Conservation (phyloP, 495 filamentous ascomycete genomes). For the Penicillium paxilli region DNA sequence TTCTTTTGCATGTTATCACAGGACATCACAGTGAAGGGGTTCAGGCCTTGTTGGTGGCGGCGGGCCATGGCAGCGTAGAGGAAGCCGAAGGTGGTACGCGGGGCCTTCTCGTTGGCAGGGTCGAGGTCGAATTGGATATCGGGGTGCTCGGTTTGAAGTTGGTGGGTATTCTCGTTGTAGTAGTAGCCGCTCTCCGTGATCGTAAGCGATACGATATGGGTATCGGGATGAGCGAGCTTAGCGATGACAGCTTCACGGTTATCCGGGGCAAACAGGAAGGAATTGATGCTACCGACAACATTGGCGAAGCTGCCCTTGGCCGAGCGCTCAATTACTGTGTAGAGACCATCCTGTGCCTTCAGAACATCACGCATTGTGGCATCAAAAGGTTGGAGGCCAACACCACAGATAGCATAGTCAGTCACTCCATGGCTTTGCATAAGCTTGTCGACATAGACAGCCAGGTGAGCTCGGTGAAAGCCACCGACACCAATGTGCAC, state of each 20-base stretch:
- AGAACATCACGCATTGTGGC: constrained; percentile 45
- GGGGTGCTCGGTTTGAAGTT: constrained; percentile 43
- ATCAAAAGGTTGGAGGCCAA: constrained; percentile 48
- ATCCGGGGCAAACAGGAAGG: constrained; percentile 48
- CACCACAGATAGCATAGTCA: constrained; percentile 48
- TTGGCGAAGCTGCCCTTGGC: constrained; percentile 45
- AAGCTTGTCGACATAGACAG: constrained; percentile 46
- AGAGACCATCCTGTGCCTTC: constrained; percentile 44
- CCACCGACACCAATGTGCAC: constrained; percentile 50
- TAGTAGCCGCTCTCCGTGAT: constrained; percentile 55
- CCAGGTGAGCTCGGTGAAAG: constrained; percentile 51
- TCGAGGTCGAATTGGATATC: constrained; percentile 48
- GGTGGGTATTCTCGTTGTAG: constrained; percentile 53
- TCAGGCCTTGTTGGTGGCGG: constrained; percentile 40
- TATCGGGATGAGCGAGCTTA: constrained; percentile 52
- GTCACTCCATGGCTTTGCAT: constrained; percentile 45
- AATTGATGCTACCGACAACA: constrained; percentile 50
- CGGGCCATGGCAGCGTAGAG: constrained; percentile 47
- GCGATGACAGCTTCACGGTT: constrained; percentile 46
- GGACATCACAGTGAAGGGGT: constrained; percentile 51
- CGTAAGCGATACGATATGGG: constrained; percentile 51
- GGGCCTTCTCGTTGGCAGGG: constrained; percentile 32
- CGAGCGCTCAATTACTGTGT: constrained; percentile 50
- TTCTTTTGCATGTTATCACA: constrained; percentile 57
- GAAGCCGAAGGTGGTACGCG: constrained; percentile 49